Evolutionary conservation across 345 rosid species (phyloP), one percentile per base, ranked within the genome.

Genomic region (Boechera stricta): DNA sequence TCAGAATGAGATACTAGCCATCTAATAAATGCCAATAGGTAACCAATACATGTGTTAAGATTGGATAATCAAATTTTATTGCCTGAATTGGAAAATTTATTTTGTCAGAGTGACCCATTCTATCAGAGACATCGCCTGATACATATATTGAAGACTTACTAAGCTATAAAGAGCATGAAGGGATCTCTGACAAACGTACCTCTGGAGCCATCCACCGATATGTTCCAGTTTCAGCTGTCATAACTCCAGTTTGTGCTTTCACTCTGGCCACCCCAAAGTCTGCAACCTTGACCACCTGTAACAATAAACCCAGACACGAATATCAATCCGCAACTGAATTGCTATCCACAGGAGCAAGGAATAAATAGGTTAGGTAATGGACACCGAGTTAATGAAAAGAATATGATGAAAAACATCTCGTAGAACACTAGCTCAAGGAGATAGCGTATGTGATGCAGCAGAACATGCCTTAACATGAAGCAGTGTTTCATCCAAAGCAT

Each of bases 161-260:
- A 38, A 62, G 38, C 16, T 6, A 55, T 12, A 10, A 29, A 51
- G 9, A 64, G 64, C 57, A 59, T 13, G 7, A 12, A 38, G 33
- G 54, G 61, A 42, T 45, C 5, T 53, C 29, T 48, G 49, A 21
- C 45, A 57, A 54, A 33, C 56, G 60, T 67, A 94, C 98, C 99
- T 95, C 98, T 21, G 99, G 99, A 83, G 99, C 97, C 99, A 92
- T 95, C 99, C 99, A 95, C 55, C 98, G 80, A 66, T 92, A 92
- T n/a, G 99, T 92, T 84, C 99, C 99, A 39, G 99, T 95, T 89
- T 95, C 99, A 52, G 99, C 97, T 13, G 98, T 95, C 99, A 95
- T 95, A n/a, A 95, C 96, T 71, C 97, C 99, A 64, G 98, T 77
- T 70, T 92, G 96, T 75, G 89, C 82, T 87, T 90, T 85, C 75